These are phyloP conservation scores for Suhomyces kilbournensis DNA, from an alignment of 805 yeast genomes.

Conservation along the genomic window DNA sequence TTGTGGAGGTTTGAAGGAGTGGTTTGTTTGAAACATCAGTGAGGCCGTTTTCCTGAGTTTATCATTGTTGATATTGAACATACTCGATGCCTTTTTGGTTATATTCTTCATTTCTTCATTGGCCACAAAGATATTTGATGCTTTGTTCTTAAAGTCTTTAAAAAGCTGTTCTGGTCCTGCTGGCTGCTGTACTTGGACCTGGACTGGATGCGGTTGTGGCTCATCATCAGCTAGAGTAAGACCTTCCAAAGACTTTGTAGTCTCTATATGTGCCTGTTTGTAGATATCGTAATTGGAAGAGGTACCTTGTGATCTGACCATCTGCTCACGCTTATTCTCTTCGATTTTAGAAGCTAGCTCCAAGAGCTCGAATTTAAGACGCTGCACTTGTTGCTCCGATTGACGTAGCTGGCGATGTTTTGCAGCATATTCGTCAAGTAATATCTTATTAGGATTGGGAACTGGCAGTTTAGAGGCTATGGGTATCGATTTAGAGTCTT, in stretches of 20 bases:
- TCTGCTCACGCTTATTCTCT: conserved; percentile 13
- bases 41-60: conserved; percentile 9
- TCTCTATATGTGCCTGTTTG: conserved; percentile 9
- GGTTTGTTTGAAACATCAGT: conserved; percentile 1
- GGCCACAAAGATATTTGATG: conserved; percentile 14
- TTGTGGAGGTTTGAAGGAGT: conserved; percentile 4
- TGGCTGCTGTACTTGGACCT: background rate
- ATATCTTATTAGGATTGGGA: conserved; percentile 18
- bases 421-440: conserved; percentile 36
- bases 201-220: background rate
- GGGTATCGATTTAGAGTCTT: background rate
- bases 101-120: conserved; percentile 1
- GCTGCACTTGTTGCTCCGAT: conserved; percentile 39
- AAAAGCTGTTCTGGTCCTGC: conserved; percentile 4
- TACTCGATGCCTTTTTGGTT: conserved; percentile 18
- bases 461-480: background rate
- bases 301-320: background rate
- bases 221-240: background rate
- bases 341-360: conserved; percentile 23
- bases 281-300: conserved; percentile 5
- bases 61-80: conserved; percentile 11
- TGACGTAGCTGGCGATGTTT: conserved; percentile 55
- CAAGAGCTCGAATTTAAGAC: conserved; percentile 34
- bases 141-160: conserved; percentile 17
- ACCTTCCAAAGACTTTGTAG: conserved; percentile 7